These are phyloP conservation scores for Ascochyta koolunga DNA, from an alignment of 2,329 filamentous ascomycete species.

Conservation along the genomic window DNA sequence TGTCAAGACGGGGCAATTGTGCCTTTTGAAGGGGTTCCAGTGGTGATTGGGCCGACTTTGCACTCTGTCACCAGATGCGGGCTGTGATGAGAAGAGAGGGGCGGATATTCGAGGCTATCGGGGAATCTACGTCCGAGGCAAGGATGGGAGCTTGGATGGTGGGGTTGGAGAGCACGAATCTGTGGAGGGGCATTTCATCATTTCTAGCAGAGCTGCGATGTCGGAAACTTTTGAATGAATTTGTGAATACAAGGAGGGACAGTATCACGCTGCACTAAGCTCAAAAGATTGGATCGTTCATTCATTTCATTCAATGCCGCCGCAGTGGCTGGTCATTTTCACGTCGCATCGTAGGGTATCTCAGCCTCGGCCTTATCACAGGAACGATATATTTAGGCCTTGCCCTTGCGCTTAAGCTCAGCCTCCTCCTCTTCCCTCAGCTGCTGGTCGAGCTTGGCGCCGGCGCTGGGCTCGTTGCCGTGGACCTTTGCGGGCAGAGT, in stretches of 20 bases:
- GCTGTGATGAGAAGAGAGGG: neutral
- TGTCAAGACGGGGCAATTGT: conserved; percentile 5
- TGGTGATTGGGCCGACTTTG: neutral
- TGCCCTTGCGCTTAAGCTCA: conserved; percentile 66
- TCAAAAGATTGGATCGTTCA: conserved; percentile 1
- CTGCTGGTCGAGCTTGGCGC: conserved; percentile 74
- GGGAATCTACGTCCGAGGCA: conserved; percentile 1
- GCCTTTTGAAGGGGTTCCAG: conserved; percentile 2
- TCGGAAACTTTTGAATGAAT: neutral
- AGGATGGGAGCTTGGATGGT: conserved; percentile 7
- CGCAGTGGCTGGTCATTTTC: conserved; percentile 13
- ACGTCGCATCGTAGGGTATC: conserved; percentile 11
- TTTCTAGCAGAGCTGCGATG: neutral
- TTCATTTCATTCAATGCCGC: conserved; percentile 17
- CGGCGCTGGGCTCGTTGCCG: conserved; percentile 74
- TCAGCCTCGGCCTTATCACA: conserved; percentile 10
- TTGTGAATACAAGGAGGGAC: neutral
- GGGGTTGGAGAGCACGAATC: conserved; percentile 9
- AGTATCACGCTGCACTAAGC: neutral
- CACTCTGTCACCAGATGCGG: no score
- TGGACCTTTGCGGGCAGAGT: conserved; percentile 65
- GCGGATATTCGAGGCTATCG: conserved; percentile 2
- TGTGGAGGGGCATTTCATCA: conserved; percentile 8
- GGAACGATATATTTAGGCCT: conserved; percentile 21
- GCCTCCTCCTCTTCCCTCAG: conserved; percentile 72